Conservation (phyloP, 345 rosid genomes). For the Salix brachista region DNA sequence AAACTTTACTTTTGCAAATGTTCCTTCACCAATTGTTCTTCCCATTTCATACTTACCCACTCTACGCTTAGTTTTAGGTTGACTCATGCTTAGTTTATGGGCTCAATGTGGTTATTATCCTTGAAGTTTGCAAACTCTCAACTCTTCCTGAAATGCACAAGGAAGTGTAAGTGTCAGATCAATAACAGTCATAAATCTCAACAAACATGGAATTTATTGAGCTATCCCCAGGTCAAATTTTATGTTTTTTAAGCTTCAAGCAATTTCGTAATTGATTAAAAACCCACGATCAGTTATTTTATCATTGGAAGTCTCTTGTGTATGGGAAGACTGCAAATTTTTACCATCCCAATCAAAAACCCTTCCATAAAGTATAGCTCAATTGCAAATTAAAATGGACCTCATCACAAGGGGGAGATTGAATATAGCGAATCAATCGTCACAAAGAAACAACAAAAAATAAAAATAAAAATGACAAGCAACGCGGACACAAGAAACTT, state of each 20-base stretch:
- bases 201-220: background rate
- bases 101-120: conserved; percentile 6
- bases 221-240: background rate
- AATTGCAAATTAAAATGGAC: background rate
- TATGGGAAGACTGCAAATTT: too few relatives aligned
- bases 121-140: background rate
- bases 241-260: background rate
- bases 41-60: conserved; percentile 95
- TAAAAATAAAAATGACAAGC: background rate
- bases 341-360: background rate
- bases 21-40: conserved; percentile 94
- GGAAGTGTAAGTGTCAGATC: conserved; percentile 1
- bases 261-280: background rate
- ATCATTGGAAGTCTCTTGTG: too few relatives aligned
- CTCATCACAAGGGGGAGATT: background rate
- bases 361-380: background rate
- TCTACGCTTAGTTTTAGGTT: conserved; percentile 66
- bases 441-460: background rate
- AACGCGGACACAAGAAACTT: background rate
- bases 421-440: background rate
- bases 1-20: conserved; percentile 96
- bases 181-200: background rate
- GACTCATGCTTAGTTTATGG: conserved; percentile 41
- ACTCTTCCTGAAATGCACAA: conserved; percentile 22
- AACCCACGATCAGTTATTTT: background rate